Conservation (phyloP, 2,329 filamentous ascomycete species). For the Phaeosphaeriaceae sp. region DNA sequence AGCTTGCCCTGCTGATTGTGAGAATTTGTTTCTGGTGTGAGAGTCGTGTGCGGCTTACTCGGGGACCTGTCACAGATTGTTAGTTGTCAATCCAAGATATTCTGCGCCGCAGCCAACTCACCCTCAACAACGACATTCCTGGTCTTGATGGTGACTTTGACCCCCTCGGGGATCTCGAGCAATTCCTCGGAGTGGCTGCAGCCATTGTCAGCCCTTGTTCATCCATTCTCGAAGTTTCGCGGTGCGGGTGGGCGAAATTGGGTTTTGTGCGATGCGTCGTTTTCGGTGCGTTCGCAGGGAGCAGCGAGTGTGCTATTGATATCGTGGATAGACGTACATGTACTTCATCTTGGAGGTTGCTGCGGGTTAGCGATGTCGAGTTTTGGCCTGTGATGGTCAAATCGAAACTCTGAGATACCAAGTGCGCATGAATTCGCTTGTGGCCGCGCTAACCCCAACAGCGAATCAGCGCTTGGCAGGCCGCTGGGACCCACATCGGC, state of each 20-base stretch:
- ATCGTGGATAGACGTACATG: slow-evolving; percentile 62
- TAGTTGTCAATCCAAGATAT: slow-evolving; percentile 17
- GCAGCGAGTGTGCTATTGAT: slow-evolving; percentile 17
- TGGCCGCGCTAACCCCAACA: slow-evolving; percentile 30
- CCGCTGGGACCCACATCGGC: slow-evolving; percentile 14
- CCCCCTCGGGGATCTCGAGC: slow-evolving; percentile 93
- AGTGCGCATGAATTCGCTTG: slow-evolving; percentile 28
- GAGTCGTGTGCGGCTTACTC: slow-evolving; percentile 32
- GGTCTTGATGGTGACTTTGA: slow-evolving; percentile 98
- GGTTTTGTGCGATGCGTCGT: slow-evolving; percentile 18
- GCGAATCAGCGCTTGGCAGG: slow-evolving; percentile 18
- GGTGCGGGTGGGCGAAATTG: slow-evolving; percentile 12
- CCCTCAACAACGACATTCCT: slow-evolving; percentile 96
- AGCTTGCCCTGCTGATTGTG: slow-evolving; percentile 75
- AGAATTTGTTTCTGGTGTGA: slow-evolving; percentile 19
- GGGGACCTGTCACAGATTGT: slow-evolving; percentile 33
- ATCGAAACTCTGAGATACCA: slow-evolving; percentile 18
- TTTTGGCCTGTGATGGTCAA: slow-evolving; percentile 31
- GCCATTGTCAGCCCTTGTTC: slow-evolving; percentile 40
- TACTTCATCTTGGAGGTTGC: slow-evolving; percentile 87
- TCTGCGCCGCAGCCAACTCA: slow-evolving; percentile 62
- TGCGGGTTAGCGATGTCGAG: slow-evolving; percentile 44
- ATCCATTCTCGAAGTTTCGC: slow-evolving; percentile 18
- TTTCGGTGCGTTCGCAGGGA: slow-evolving; percentile 16
- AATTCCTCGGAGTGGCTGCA: slow-evolving; percentile 85